Percentiles rank a stretch among this genome's conserved stretches.
phyloP scores from a whole-genome alignment of 2,329 filamentous ascomycete species.

The Pseudocercospora macadamiae region DNA sequence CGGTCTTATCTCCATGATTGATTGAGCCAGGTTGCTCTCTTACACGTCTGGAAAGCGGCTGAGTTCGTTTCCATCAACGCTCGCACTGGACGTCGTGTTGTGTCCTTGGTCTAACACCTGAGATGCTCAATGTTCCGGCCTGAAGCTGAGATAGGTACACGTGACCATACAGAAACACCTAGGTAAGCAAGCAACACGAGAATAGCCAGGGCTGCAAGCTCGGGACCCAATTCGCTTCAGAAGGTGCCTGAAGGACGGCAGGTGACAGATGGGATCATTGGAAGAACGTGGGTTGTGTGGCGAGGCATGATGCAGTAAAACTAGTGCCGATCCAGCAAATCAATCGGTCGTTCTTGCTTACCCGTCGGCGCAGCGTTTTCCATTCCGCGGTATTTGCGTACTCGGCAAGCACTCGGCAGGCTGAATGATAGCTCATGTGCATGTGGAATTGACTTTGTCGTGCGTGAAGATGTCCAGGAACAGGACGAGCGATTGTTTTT shows the following conservation, averaged over 20 bases:
- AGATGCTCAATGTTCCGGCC: neutral
- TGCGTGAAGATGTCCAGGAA: neutral
- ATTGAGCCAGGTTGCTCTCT: too few species aligned
- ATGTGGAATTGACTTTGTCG: neutral
- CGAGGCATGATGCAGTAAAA: slow-evolving; percentile 2
- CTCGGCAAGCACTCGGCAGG: neutral
- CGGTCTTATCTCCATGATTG: neutral
- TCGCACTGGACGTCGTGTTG: too few species aligned
- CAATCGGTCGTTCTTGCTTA: too few species aligned
- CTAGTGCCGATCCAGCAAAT: slow-evolving; percentile 6
- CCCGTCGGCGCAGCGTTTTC: too few species aligned
- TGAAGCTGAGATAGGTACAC: neutral
- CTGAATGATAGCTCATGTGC: neutral
- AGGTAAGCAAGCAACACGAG: neutral
- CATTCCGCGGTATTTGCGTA: neutral
- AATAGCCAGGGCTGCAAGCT: neutral
- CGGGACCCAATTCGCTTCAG: neutral
- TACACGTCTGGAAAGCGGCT: too few species aligned
- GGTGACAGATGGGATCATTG: neutral
- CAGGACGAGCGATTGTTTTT: too few species aligned
- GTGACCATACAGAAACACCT: neutral
- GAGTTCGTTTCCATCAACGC: too few species aligned
- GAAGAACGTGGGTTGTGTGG: too few species aligned
- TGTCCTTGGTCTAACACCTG: too few species aligned
- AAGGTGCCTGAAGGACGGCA: neutral